A percentile compares a stretch with the other conserved stretches of the same genome.
phyloP scores from a whole-genome alignment of 352 stramenopile genomes.

The Globisporangium spiculum region DNA sequence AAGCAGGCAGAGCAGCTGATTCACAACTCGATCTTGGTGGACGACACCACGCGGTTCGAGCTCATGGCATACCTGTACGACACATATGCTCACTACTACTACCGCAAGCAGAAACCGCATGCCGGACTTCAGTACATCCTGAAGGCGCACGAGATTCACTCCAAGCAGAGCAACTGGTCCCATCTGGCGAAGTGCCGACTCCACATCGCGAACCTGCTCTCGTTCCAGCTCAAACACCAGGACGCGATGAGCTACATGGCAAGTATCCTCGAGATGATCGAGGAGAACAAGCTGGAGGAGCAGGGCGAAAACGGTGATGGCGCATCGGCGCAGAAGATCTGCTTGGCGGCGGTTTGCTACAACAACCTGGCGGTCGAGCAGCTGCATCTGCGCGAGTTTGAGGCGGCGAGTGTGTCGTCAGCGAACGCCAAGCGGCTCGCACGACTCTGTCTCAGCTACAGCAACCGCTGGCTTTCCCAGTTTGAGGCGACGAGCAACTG shows the following conservation, averaged over 20 bases:
- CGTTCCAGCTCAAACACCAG: slow-evolving; percentile 68
- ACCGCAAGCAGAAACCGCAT: slow-evolving; percentile 71
- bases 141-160: slow-evolving; percentile 85
- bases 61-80: slow-evolving; percentile 84
- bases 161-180: slow-evolving; percentile 63
- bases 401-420: slow-evolving; percentile 65
- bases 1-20: slow-evolving; percentile 75
- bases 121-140: slow-evolving; percentile 83
- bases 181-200: slow-evolving; percentile 90
- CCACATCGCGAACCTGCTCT: slow-evolving; percentile 78
- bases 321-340: slow-evolving; percentile 87
- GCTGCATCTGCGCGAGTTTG: slow-evolving; percentile 79
- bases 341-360: slow-evolving; percentile 87
- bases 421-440: slow-evolving; percentile 89
- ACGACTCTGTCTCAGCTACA: slow-evolving; percentile 89
- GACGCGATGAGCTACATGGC: slow-evolving; percentile 78
- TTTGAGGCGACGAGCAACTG: slow-evolving; percentile 89
- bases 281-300: slow-evolving; percentile 85
- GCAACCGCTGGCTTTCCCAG: slow-evolving; percentile 86
- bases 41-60: slow-evolving; percentile 47
- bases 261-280: slow-evolving; percentile 87
- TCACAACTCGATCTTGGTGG: slow-evolving; percentile 71
- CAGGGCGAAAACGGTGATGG: slow-evolving; percentile 20
- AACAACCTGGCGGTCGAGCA: slow-evolving; percentile 93
- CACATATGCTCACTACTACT: slow-evolving; percentile 91